Conservation (phyloP, 345 rosid genomes). For the Salix suchowensis region DNA sequence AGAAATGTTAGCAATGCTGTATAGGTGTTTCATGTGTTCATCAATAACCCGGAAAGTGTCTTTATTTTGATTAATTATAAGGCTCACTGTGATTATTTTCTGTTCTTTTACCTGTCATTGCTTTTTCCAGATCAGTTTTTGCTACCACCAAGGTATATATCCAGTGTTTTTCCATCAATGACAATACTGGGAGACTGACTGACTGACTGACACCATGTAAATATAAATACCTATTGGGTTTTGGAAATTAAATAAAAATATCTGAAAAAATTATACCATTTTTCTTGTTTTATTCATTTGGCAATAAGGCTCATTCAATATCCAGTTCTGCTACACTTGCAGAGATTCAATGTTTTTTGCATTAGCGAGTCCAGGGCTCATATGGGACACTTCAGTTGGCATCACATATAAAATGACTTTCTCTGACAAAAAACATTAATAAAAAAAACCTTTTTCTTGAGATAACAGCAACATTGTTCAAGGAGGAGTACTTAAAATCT, state of each 20-base stretch:
- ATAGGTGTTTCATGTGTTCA: constrained; percentile 15
- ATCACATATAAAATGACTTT: background rate
- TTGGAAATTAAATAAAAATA: background rate
- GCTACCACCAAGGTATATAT: background rate
- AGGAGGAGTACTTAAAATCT: background rate
- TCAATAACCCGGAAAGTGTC: background rate
- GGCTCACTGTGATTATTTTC: background rate
- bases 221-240: background rate
- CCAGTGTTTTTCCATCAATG: background rate
- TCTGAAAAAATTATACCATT: background rate
- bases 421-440: constrained; percentile 1
- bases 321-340: background rate
- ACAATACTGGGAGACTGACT: background rate
- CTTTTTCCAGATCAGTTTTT: background rate
- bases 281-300: constrained; percentile 1
- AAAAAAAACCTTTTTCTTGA: constrained; percentile 29
- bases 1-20: constrained; percentile 16
- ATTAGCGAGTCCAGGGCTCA: background rate
- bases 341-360: constrained; percentile 22
- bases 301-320: background rate
- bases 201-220: background rate
- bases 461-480: background rate
- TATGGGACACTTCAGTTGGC: background rate
- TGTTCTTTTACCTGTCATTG: background rate
- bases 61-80: background rate